A percentile compares a stretch with the other conserved stretches of the same genome.
Conservation (phyloP, 805 yeast genomes). For the Candida pseudoglaebosa region DNA sequence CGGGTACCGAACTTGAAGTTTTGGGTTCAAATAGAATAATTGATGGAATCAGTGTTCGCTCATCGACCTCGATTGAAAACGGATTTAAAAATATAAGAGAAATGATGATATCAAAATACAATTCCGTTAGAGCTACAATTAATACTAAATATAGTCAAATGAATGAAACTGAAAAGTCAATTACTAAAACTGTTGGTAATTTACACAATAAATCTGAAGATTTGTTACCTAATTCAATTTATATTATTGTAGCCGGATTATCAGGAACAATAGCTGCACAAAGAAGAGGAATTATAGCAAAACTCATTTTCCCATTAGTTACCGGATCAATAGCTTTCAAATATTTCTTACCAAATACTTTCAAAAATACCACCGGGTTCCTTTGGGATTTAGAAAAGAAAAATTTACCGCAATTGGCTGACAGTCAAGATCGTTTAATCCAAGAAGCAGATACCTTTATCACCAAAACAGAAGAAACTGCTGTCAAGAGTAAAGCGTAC, state of each 20-base stretch:
- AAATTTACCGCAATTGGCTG: slow-evolving; percentile 59
- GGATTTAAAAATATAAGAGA: slow-evolving; percentile 48
- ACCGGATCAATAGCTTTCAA: slow-evolving; percentile 65
- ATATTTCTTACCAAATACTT: slow-evolving; percentile 71
- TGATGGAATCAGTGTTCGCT: slow-evolving; percentile 55
- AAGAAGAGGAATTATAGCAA: slow-evolving; percentile 53
- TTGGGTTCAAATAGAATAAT: slow-evolving; percentile 47
- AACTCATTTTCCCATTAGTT: slow-evolving; percentile 52
- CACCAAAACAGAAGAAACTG: slow-evolving; percentile 40
- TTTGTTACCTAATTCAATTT: slow-evolving; percentile 65
- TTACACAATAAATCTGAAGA: slow-evolving; percentile 66
- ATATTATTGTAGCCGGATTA: slow-evolving; percentile 63
- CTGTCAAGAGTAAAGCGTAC: slow-evolving; percentile 33
- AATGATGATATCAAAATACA: slow-evolving; percentile 27
- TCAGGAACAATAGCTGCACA: slow-evolving; percentile 74
- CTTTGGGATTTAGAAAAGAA: slow-evolving; percentile 59
- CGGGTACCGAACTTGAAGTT: slow-evolving; percentile 37
- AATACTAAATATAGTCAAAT: slow-evolving; percentile 48
- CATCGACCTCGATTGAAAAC: slow-evolving; percentile 46
- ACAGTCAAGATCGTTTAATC: slow-evolving; percentile 51
- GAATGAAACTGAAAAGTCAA: slow-evolving; percentile 57
- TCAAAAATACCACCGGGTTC: slow-evolving; percentile 52
- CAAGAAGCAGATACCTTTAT: slow-evolving; percentile 44
- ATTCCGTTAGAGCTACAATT: slow-evolving; percentile 26
- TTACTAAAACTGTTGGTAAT: slow-evolving; percentile 57